Evolutionary conservation across 2,329 filamentous ascomycete species (phyloP).

Genomic region (Penicillium sp.): DNA sequence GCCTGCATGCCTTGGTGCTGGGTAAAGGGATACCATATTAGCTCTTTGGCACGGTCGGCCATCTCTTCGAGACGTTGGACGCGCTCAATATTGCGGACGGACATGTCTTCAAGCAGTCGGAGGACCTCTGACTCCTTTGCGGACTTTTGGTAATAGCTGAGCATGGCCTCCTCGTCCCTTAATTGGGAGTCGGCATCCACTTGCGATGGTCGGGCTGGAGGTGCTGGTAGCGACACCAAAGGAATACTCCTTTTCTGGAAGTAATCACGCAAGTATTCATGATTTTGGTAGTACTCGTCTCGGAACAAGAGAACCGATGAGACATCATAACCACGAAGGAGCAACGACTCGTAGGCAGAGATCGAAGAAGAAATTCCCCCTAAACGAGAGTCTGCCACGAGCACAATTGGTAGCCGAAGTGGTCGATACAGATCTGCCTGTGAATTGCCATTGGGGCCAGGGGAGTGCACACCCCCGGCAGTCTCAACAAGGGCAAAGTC

Average conservation of each 20-base stretch:
- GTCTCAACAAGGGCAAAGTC: conserved; percentile 75
- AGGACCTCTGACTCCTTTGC: conserved; percentile 42
- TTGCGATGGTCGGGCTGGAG: conserved; percentile 50
- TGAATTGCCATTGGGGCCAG: conserved; percentile 69
- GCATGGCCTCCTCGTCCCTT: conserved; percentile 59
- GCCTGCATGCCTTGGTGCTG: conserved; percentile 66
- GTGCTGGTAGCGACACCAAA: conserved; percentile 56
- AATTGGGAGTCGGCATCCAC: conserved; percentile 31
- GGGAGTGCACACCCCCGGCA: conserved; percentile 78
- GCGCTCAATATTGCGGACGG: conserved; percentile 54
- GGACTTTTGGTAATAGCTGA: conserved; percentile 59
- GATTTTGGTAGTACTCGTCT: conserved; percentile 65
- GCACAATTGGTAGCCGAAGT: conserved; percentile 68
- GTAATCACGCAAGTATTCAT: conserved; percentile 65
- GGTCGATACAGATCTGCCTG: conserved; percentile 77
- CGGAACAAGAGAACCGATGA: conserved; percentile 68
- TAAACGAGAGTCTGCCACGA: conserved; percentile 71
- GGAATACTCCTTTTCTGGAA: conserved; percentile 61
- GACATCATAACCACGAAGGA: conserved; percentile 75
- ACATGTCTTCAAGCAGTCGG: conserved; percentile 52
- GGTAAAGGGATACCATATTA: conserved; percentile 85
- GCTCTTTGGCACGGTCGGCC: conserved; percentile 57
- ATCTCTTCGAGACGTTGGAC: conserved; percentile 61
- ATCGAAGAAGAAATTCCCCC: conserved; percentile 81
- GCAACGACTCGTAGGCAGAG: conserved; percentile 73